Percentiles rank a stretch among this genome's conserved stretches.
These are phyloP conservation scores for Pyrenula aspistea DNA, from an alignment of 495 filamentous ascomycete genomes.

Conservation along the genomic window DNA sequence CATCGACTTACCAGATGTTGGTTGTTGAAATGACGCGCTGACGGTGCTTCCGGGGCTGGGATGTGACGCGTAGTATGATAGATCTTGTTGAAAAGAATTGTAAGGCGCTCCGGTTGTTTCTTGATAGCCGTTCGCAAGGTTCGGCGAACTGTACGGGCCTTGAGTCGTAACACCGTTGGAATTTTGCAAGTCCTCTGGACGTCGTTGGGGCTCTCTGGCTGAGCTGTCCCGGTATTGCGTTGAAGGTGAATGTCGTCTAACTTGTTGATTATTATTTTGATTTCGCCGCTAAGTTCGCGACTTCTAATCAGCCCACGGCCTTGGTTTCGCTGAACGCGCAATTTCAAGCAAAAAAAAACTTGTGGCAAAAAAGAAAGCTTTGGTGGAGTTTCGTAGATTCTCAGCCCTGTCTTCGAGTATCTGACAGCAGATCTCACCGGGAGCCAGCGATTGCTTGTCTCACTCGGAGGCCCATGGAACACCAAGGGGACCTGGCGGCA, in stretches of 20 bases:
- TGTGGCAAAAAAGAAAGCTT: not conserved
- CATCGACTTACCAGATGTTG: conserved; percentile 62
- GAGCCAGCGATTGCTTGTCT: not conserved
- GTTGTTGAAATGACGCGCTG: conserved; percentile 57
- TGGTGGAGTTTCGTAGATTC: not conserved
- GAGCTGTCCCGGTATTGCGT: not conserved
- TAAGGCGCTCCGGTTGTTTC: conserved; percentile 38
- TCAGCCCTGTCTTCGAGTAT: not conserved
- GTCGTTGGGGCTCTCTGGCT: not conserved
- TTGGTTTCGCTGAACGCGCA: not conserved
- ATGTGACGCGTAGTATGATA: conserved; percentile 58
- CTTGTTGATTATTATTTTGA: not conserved
- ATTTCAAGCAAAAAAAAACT: not conserved
- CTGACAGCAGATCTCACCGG: not conserved
- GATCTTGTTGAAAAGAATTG: conserved; percentile 50
- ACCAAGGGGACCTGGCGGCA: not conserved
- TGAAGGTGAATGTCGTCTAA: not conserved
- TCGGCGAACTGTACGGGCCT: conserved; percentile 45
- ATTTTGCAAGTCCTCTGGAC: not conserved
- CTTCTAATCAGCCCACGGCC: not conserved
- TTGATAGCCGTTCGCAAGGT: conserved; percentile 28
- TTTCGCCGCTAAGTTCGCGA: not conserved
- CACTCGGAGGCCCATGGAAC: not conserved
- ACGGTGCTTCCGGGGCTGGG: conserved; percentile 61
- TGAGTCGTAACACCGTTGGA: conserved; percentile 7